Evolutionary conservation across 2,329 filamentous ascomycete species (phyloP).

Genomic region (Akanthomyces dipterigenus): DNA sequence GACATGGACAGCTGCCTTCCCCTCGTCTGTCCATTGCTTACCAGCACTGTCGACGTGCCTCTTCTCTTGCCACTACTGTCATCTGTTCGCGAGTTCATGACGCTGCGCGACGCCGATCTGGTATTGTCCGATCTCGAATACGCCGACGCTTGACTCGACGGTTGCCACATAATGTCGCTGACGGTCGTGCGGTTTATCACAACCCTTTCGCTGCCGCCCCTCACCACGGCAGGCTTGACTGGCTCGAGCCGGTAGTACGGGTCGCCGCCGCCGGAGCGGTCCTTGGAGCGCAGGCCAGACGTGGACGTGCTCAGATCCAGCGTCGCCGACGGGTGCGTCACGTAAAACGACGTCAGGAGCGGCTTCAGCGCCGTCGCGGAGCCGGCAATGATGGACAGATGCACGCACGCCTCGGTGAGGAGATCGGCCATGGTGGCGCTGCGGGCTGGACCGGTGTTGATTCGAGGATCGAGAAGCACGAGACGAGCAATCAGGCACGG

Average conservation of each 20-base stretch:
- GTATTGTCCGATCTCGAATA: not conserved
- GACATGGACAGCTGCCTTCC: not conserved
- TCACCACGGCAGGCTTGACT: not conserved
- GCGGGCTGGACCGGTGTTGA: not conserved
- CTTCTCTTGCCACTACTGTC: not conserved
- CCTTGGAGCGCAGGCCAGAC: not conserved
- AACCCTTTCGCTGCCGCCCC: not conserved
- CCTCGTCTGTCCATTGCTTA: not conserved
- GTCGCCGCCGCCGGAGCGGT: not conserved
- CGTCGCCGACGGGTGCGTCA: not conserved
- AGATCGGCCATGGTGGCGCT: conserved; percentile 1
- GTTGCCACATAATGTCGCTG: not conserved
- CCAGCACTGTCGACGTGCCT: not conserved
- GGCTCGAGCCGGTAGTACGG: not conserved
- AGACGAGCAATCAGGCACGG: conserved; percentile 1
- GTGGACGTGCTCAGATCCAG: not conserved
- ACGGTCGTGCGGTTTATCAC: not conserved
- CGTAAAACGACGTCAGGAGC: not conserved
- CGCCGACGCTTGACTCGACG: not conserved
- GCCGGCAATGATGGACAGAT: conserved; percentile 4
- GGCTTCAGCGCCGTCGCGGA: conserved; percentile 6
- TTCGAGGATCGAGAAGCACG: not conserved
- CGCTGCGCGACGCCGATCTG: not conserved
- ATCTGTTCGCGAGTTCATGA: not conserved
- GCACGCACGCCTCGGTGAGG: conserved; percentile 2